Percentiles rank a stretch among this genome's conserved stretches.
phyloP scores from a whole-genome alignment of 2,329 filamentous ascomycete species.

The Cordyceps pruinosa region DNA sequence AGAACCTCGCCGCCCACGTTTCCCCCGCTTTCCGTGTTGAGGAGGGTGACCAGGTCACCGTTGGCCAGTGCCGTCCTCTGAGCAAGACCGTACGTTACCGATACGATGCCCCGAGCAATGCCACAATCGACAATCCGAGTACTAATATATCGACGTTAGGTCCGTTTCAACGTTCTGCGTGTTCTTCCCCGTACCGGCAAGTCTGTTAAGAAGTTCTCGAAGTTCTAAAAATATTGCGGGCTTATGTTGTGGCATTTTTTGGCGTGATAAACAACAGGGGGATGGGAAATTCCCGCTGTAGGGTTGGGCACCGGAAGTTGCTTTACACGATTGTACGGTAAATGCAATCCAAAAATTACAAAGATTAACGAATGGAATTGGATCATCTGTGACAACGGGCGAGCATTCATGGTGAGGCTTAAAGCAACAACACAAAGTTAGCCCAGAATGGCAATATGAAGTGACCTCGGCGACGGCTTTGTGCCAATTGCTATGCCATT shows the following conservation, averaged over 20 bases:
- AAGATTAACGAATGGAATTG: constrained; percentile 34
- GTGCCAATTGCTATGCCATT: background rate
- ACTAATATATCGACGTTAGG: constrained; percentile 43
- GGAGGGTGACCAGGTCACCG: constrained; percentile 98
- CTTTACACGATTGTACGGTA: constrained; percentile 39
- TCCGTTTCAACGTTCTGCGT: constrained; percentile 99
- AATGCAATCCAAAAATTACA: constrained; percentile 37
- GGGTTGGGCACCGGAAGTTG: constrained; percentile 36
- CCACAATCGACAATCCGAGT: background rate
- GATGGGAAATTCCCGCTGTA: constrained; percentile 30
- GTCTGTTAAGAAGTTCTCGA: constrained; percentile 94
- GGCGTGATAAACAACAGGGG: constrained; percentile 45
- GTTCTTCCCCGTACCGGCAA: constrained; percentile 97
- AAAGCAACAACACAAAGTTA: too few species aligned
- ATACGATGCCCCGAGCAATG: background rate
- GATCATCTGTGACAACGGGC: background rate
- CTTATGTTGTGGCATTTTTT: constrained; percentile 44
- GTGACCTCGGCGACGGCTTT: background rate
- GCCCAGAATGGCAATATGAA: background rate
- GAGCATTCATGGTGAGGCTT: background rate
- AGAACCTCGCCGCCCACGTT: constrained; percentile 98
- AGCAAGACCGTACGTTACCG: constrained; percentile 88
- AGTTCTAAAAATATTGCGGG: constrained; percentile 69
- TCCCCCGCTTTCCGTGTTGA: constrained; percentile 99
- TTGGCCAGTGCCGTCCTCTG: constrained; percentile 98